A percentile compares a stretch with the other conserved stretches of the same genome.
phyloP scores from a whole-genome alignment of 2,329 filamentous ascomycete species.

The Anthostomella pinea region DNA sequence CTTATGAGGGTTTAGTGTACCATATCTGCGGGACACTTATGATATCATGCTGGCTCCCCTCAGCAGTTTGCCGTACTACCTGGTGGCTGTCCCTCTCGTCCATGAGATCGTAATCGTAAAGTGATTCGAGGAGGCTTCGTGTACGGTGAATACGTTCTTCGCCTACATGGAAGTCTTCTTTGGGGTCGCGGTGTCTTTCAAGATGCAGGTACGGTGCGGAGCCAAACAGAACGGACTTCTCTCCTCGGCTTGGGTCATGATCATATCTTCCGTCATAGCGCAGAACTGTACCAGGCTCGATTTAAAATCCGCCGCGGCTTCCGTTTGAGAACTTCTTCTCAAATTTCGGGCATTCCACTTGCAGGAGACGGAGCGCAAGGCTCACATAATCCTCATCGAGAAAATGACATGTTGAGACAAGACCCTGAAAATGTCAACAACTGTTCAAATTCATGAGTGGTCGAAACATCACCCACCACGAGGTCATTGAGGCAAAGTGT shows the following conservation, averaged over 20 bases:
- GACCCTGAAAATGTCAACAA: constrained; percentile 1
- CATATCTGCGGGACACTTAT: constrained; percentile 8
- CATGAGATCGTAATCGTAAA: constrained; percentile 9
- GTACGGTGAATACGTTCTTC: constrained; percentile 2
- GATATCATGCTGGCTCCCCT: constrained; percentile 1
- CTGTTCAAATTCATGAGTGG: neutral
- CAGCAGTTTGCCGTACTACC: neutral
- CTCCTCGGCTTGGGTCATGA: constrained; percentile 2
- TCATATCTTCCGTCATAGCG: constrained; percentile 9
- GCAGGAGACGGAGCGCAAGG: constrained; percentile 6
- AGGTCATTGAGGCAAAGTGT: constrained; percentile 7
- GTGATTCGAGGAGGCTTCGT: constrained; percentile 10
- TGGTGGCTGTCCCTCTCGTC: constrained; percentile 5
- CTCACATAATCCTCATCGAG: constrained; percentile 5
- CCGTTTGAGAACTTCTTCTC: constrained; percentile 9
- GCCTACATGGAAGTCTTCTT: neutral
- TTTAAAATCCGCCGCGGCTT: constrained; percentile 3
- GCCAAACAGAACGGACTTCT: constrained; percentile 7
- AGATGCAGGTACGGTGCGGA: constrained; percentile 8
- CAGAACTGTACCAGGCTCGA: constrained; percentile 11
- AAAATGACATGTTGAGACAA: constrained; percentile 3
- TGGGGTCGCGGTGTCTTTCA: neutral
- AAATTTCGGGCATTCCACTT: constrained; percentile 7
- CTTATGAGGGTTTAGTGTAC: too few relatives aligned
- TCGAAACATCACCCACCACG: neutral